These are phyloP conservation scores for Baorangia bicolor DNA, from an alignment of 768 basidiomycete species.

Conservation along the genomic window DNA sequence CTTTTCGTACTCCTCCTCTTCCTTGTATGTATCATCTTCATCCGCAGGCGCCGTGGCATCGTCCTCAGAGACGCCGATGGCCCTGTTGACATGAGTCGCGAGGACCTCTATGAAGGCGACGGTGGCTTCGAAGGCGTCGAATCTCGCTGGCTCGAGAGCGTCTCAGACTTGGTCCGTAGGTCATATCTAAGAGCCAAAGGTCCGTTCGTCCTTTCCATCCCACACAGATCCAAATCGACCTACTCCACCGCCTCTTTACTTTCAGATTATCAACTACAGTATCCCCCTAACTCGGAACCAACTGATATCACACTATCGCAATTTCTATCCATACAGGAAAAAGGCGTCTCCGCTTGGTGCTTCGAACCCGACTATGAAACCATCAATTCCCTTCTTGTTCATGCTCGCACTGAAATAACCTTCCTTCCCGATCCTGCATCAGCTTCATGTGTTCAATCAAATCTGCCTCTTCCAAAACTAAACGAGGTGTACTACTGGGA, in stretches of 20 bases:
- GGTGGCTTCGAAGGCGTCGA: slow-evolving; percentile 94
- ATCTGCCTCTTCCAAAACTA: slow-evolving; percentile 92
- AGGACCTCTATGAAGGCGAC: slow-evolving; percentile 87
- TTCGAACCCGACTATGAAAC: slow-evolving; percentile 99
- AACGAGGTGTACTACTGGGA: slow-evolving; percentile 99
- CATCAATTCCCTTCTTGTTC: slow-evolving; percentile 88
- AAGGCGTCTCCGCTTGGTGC: slow-evolving; percentile 98
- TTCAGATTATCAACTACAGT: slow-evolving; percentile 78
- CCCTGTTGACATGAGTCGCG: slow-evolving; percentile 89
- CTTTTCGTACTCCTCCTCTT: slow-evolving; percentile 91
- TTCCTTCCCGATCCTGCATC: slow-evolving; percentile 97
- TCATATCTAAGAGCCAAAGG: slow-evolving; percentile 88
- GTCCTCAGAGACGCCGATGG: slow-evolving; percentile 83
- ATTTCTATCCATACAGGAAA: slow-evolving; percentile 98
- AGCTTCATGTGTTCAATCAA: slow-evolving; percentile 93
- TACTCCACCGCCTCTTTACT: not conserved
- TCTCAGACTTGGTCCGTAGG: slow-evolving; percentile 60
- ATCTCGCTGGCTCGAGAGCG: slow-evolving; percentile 88
- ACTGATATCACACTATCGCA: slow-evolving; percentile 99
- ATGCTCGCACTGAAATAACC: slow-evolving; percentile 94
- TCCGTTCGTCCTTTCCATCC: slow-evolving; percentile 35
- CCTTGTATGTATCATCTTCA: slow-evolving; percentile 83
- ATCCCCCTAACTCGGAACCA: slow-evolving; percentile 93
- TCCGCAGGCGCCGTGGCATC: slow-evolving; percentile 77
- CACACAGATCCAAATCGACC: slow-evolving; percentile 6